phyloP scores from a whole-genome alignment of 176 grass and related monocot species.

The Tillandsia leiboldiana region DNA sequence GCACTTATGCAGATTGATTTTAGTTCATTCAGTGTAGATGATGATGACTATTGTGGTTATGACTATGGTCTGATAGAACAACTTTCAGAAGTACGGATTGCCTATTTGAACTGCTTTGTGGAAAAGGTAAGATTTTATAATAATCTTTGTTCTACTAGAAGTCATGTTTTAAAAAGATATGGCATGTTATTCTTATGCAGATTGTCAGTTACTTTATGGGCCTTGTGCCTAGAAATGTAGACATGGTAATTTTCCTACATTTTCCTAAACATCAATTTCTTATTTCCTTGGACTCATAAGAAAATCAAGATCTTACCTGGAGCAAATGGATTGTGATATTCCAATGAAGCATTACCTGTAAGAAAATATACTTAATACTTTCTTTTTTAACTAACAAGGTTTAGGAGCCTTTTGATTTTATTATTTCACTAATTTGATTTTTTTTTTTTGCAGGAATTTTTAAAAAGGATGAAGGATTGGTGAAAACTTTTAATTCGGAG shows the following conservation, averaged over 20 bases:
- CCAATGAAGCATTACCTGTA: too few species aligned
- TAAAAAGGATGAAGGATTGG: too few species aligned
- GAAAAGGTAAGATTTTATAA: conserved; percentile 58
- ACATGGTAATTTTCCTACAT: not conserved
- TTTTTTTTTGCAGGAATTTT: too few species aligned
- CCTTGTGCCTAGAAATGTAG: conserved; percentile 71
- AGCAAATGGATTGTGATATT: too few species aligned
- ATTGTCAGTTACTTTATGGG: conserved; percentile 85
- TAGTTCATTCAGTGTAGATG: conserved; percentile 67
- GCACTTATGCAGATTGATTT: conserved; percentile 68
- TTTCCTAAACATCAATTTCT: too few species aligned
- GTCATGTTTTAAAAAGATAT: not conserved
- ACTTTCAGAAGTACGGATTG: conserved; percentile 96
- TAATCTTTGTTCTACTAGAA: conserved; percentile 12
- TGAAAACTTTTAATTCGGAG: too few species aligned
- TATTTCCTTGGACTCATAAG: too few species aligned
- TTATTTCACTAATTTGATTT: too few species aligned
- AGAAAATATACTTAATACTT: too few species aligned
- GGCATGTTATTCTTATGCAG: conserved; percentile 26
- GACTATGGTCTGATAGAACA: conserved; percentile 81
- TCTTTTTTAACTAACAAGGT: too few species aligned
- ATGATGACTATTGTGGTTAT: conserved; percentile 85
- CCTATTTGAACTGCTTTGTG: conserved; percentile 97
- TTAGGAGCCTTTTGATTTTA: too few species aligned
- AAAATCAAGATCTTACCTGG: too few species aligned